Evolutionary conservation across 495 filamentous ascomycete genomes (phyloP).

Genomic region (Daldinia concentrica): DNA sequence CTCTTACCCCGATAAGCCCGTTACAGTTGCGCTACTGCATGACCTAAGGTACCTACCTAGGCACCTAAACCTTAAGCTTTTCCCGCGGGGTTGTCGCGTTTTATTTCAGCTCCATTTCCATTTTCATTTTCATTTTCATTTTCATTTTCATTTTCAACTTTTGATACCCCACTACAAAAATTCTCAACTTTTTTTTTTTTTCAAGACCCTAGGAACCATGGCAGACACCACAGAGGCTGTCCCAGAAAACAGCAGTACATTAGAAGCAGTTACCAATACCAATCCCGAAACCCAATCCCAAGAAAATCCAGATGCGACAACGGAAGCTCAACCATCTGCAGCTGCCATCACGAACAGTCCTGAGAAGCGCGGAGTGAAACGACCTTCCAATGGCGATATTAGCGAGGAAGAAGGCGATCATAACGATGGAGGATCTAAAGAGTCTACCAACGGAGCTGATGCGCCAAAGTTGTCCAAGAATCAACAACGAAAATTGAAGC

Average conservation of each 20-base stretch:
- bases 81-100: neutral
- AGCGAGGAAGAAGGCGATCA: constrained; percentile 4
- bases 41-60: too few species aligned
- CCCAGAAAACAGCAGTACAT: neutral
- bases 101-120: neutral
- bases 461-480: constrained; percentile 74
- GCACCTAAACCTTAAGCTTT: too few species aligned
- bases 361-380: constrained; percentile 18
- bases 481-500: constrained; percentile 76
- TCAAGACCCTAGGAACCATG: constrained; percentile 3
- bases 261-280: neutral
- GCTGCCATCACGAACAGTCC: neutral
- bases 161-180: neutral
- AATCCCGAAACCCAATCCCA: constrained; percentile 4
- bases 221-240: neutral
- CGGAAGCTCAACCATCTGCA: neutral
- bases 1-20: neutral
- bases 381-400: constrained; percentile 15
- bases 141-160: neutral
- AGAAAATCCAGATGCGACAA: neutral
- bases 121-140: neutral
- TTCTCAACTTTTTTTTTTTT: too few species aligned
- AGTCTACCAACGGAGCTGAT: constrained; percentile 9
- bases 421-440: neutral
- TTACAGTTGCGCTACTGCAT: neutral